Conservation (phyloP, 202 grass and related monocot species). For the Brachypodium distachyon region DNA sequence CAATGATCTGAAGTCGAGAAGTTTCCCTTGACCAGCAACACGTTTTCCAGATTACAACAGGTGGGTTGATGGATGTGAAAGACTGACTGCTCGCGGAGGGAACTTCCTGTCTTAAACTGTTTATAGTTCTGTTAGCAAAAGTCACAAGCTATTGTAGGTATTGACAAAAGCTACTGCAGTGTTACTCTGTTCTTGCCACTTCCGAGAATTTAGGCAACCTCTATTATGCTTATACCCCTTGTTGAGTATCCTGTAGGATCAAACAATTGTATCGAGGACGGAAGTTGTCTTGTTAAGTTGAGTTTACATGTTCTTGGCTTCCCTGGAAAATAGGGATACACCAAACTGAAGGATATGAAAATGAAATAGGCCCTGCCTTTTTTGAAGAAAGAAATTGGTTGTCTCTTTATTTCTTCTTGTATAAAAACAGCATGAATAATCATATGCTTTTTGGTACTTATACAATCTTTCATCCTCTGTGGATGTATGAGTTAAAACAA, state of each 20-base stretch:
- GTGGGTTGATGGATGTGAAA: constrained; percentile 74
- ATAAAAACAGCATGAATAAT: background rate
- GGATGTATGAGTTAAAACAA: background rate
- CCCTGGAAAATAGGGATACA: background rate
- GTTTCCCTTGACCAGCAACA: constrained; percentile 54
- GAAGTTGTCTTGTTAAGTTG: background rate
- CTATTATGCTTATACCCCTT: background rate
- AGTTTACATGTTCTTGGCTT: background rate
- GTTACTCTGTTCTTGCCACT: constrained; percentile 4
- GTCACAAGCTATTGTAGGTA: background rate
- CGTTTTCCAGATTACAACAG: constrained; percentile 91
- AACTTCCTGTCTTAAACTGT: constrained; percentile 3
- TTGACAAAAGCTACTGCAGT: background rate
- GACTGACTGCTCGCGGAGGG: constrained; percentile 40
- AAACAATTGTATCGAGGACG: constrained; percentile 4
- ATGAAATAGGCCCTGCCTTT: background rate
- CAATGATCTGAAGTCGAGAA: background rate
- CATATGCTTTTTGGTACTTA: background rate
- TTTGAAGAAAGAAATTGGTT: background rate
- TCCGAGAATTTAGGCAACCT: background rate
- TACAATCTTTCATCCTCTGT: background rate
- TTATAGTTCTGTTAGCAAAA: background rate
- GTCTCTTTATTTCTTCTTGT: background rate
- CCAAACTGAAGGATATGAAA: background rate
- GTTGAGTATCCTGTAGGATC: background rate